phyloP scores from a whole-genome alignment of 345 rosid genomes.

The Excoecaria cochinchinensis region DNA sequence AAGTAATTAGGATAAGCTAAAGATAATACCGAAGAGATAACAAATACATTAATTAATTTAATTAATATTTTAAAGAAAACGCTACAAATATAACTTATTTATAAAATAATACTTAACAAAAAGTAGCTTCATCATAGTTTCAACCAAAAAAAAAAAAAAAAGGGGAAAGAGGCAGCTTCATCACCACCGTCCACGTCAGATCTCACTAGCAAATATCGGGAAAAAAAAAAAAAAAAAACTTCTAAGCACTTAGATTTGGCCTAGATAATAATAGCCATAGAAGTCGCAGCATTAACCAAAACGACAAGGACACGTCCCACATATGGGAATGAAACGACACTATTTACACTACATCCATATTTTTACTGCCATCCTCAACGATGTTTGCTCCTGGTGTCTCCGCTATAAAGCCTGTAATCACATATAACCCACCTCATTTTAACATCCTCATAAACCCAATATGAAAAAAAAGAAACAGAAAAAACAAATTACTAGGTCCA shows the following conservation, averaged over 20 bases:
- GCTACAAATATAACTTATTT: not conserved
- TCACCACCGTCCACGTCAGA: slow-evolving; percentile 5
- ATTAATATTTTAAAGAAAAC: not conserved
- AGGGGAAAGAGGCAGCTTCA: too few relatives aligned
- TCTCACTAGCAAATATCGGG: slow-evolving; percentile 1
- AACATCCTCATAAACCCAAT: not conserved
- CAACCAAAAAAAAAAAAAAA: too few relatives aligned
- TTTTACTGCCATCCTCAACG: slow-evolving; percentile 24
- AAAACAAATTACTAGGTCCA: too few relatives aligned
- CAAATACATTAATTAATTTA: not conserved
- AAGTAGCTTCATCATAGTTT: slow-evolving; percentile 6
- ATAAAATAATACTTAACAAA: not conserved
- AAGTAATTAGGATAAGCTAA: too few relatives aligned
- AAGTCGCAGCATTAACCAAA: not conserved
- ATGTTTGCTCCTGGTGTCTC: slow-evolving; percentile 80
- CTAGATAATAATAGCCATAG: too few relatives aligned
- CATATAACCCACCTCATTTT: not conserved
- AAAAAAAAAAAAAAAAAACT: too few relatives aligned
- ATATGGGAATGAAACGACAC: not conserved
- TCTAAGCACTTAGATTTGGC: too few relatives aligned
- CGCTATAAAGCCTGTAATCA: slow-evolving; percentile 83
- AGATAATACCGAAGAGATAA: not conserved
- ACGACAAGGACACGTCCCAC: not conserved
- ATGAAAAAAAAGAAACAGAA: too few relatives aligned
- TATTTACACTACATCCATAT: slow-evolving; percentile 9